Base-by-base conservation (phyloP, 352 stramenopile genomes). In the Elongisporangium prolatum region DNA sequence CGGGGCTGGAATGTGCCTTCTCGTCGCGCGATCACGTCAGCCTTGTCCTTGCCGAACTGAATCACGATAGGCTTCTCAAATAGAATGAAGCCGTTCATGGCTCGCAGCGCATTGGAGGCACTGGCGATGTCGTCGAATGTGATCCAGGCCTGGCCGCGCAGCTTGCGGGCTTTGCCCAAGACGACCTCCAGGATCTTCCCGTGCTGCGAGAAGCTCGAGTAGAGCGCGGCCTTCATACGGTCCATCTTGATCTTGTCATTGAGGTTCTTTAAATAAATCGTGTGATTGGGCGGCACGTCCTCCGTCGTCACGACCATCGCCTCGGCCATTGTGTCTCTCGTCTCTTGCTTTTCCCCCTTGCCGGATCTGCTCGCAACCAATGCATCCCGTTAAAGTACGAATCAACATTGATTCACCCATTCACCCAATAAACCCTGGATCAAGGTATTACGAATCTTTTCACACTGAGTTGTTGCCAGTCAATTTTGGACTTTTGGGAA, bases 171-270 rank as follows among this genome's bases (percentile, higher is more conserved):
- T 48, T 81, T 81, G 56, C 84, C 86, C 64, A 93, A 87, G 58
- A 96, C 76, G 60, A 97, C 92, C 73, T 97, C 85, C 18, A 97
- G 68, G 65, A 98, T 89, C 75, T 96, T 97, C 60, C 92, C 92
- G 68, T 97, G 90, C 68, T 95, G 83, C 58, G 88, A 96, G 64
- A 98, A 96, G 54, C 84, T 80, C 65, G 82, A 71, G 72, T 98
- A 97, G 9, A 98, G 74, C 21, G 82, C 72, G 48, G 88, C 89
- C 72, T 97, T 98, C 66, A 97, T 84, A 56, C 82, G 82, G 21
- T 95, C 79, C 56, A 83, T 71, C 72, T 98, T 98, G 76, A 97
- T 96, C 74, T 98, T 97, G 67, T 98, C 91, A 54, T 97, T 97
- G 48, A 97, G 76, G 73, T 98, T 98, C 69, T 96, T 94, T 49